These are phyloP conservation scores for Pouteria glomerata DNA, from an alignment of 148 eudicot genomes.

Conservation along the genomic window DNA sequence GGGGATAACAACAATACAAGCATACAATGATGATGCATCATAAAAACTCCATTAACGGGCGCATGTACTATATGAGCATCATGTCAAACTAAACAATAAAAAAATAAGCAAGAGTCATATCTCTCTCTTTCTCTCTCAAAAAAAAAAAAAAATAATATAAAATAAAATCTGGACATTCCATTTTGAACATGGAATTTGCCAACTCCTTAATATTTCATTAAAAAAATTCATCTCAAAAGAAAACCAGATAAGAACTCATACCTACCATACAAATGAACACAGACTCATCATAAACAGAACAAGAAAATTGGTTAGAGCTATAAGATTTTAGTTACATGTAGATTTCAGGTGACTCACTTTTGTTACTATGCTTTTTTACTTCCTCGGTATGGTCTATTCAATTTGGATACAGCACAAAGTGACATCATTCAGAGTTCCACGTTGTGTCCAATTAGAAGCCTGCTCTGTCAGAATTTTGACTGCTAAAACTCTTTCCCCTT, in stretches of 20 bases:
- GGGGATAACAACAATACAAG: too few relatives aligned
- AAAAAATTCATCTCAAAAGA: background rate
- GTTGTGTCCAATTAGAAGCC: background rate
- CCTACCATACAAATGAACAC: constrained; percentile 4
- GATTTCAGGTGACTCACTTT: background rate
- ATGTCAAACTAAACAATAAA: background rate
- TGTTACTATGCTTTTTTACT: too few relatives aligned
- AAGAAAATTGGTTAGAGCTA: background rate
- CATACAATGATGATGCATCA: too few relatives aligned
- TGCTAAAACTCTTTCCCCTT: too few relatives aligned
- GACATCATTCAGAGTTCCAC: too few relatives aligned
- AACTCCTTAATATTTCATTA: background rate
- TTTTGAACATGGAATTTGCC: background rate
- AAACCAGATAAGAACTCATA: background rate
- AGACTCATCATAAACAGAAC: background rate
- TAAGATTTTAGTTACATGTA: background rate
- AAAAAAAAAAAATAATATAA: background rate
- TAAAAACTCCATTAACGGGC: too few relatives aligned
- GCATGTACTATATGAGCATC: too few relatives aligned
- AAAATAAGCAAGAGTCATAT: too few relatives aligned
- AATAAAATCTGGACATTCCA: background rate
- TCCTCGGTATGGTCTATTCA: background rate
- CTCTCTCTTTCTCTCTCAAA: too few relatives aligned
- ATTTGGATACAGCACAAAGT: background rate
- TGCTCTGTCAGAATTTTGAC: background rate